Conservation (phyloP, 2,329 filamentous ascomycete species). For the Curvularia sp. region DNA sequence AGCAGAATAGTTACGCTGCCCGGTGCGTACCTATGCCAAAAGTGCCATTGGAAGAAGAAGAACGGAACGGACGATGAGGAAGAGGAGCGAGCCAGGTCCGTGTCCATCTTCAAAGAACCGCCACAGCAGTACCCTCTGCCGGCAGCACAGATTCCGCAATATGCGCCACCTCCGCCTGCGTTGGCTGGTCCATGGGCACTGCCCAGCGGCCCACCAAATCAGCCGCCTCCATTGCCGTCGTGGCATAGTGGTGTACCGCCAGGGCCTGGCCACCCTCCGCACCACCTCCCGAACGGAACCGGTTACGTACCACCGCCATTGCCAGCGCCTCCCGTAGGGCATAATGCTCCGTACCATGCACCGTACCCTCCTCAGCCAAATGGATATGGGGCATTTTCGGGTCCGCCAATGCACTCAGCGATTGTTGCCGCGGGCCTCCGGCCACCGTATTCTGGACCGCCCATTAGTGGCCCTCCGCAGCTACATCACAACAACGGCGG, state of each 20-base stretch:
- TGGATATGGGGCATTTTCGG: slow-evolving; percentile 45
- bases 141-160: slow-evolving; percentile 42
- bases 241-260: slow-evolving; percentile 42
- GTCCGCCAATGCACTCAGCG: slow-evolving; percentile 38
- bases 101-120: slow-evolving; percentile 41
- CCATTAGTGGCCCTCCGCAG: slow-evolving; percentile 39
- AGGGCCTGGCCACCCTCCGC: slow-evolving; percentile 31
- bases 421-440: slow-evolving; percentile 39
- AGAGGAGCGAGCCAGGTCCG: slow-evolving; percentile 39
- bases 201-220: slow-evolving; percentile 29
- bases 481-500: slow-evolving; percentile 43
- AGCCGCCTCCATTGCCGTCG: slow-evolving; percentile 40
- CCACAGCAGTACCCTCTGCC: slow-evolving; percentile 42
- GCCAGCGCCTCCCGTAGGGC: slow-evolving; percentile 33
- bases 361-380: slow-evolving; percentile 43
- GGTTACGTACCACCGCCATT: slow-evolving; percentile 34
- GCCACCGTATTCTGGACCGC: slow-evolving; percentile 38
- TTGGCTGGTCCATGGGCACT: slow-evolving; percentile 32
- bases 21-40: slow-evolving; percentile 54
- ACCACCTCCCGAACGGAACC: slow-evolving; percentile 44
- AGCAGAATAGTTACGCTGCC: slow-evolving; percentile 24
- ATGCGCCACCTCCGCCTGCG: slow-evolving; percentile 28
- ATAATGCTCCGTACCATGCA: slow-evolving; percentile 43
- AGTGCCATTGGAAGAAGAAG: slow-evolving; percentile 57
- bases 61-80: slow-evolving; percentile 43